A percentile compares a stretch with the other conserved stretches of the same genome.
These are phyloP conservation scores for Syzygium aromaticum DNA, from an alignment of 345 rosid species.

Conservation along the genomic window DNA sequence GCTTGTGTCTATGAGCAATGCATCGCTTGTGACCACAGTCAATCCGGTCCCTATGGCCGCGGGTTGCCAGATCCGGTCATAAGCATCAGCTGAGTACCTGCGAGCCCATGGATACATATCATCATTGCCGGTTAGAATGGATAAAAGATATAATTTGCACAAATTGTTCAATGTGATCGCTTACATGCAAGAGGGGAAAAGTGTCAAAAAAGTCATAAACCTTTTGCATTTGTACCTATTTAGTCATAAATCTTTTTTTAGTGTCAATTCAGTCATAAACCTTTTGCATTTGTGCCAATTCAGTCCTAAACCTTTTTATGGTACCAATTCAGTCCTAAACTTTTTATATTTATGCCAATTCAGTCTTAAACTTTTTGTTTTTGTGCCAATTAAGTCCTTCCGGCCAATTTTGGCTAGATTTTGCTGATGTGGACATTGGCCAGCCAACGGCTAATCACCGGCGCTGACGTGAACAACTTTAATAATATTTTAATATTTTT, in stretches of 20 bases:
- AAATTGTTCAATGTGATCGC: background rate
- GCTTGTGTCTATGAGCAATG: background rate
- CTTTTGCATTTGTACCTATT: accelerated
- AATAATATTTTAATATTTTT: too few relatives aligned
- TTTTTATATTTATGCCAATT: too few relatives aligned
- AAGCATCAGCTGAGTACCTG: slow-evolving; percentile 13
- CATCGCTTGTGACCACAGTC: slow-evolving; percentile 7
- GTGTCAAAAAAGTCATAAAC: too few relatives aligned
- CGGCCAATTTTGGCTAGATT: accelerated
- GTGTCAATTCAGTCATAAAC: accelerated
- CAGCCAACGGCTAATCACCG: too few relatives aligned
- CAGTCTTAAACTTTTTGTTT: too few relatives aligned
- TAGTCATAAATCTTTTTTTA: accelerated
- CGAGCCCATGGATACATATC: background rate
- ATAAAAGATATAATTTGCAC: background rate
- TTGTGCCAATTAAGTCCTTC: accelerated
- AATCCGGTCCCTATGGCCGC: background rate
- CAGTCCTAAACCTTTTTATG: too few relatives aligned
- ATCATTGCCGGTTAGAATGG: background rate
- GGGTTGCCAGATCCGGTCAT: slow-evolving; percentile 36
- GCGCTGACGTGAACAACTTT: too few relatives aligned
- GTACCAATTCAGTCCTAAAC: accelerated
- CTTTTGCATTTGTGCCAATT: too few relatives aligned
- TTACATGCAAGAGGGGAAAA: background rate
- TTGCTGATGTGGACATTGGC: accelerated